Base-by-base conservation (phyloP, 139 green algal species). In the Mesostigma viride region DNA sequence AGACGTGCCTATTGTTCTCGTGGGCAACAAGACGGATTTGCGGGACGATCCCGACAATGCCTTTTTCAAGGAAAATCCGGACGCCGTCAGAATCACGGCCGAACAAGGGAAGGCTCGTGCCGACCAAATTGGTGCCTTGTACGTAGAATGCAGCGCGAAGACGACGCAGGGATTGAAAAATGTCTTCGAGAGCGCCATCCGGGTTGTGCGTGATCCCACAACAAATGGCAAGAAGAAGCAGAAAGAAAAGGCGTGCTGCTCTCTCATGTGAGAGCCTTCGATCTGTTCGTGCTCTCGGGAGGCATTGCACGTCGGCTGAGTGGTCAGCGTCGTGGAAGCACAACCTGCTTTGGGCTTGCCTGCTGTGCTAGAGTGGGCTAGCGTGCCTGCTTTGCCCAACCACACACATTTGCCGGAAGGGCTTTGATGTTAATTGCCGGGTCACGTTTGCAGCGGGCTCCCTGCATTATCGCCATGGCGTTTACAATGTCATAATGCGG, bases 121-220 rank as follows among this genome's bases (percentile, higher is more conserved):
- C 28, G 56, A 26, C 17, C 56, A 36, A 17, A 64, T 17, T 33
- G 27, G 14, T 57, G 28, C 28, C 17, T 64, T 64, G 27, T 82
- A 82, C 71, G 62, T 82, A 5, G 75, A 82, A 45, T 82, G 75
- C 69, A 76, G 65, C 32, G 74, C 71, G 22, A 74, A 79, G 61
- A 79, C 72, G 45, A 71, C 79, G 48, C 70, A 76, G 70, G 62
- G 71, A 22, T 45, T 82, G 53, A 73, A 72, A 30, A 14, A 11
- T 30, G 75, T 82, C 22, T 82, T 82, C 69, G 75, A 82, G 2
- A 32, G 66, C 2, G 70, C 72, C 6, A 79, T 82, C 24, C 68
- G 74, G 33, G 74, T 74, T 31, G 70, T 76, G 36, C 57, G n/a
- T 76, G 47, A 34, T 58, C 24, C 70, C 70, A 31, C 63, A 65